Evolutionary conservation across 148 eudicot genomes (phyloP).

Genomic region (Fagopyrum esculentum): DNA sequence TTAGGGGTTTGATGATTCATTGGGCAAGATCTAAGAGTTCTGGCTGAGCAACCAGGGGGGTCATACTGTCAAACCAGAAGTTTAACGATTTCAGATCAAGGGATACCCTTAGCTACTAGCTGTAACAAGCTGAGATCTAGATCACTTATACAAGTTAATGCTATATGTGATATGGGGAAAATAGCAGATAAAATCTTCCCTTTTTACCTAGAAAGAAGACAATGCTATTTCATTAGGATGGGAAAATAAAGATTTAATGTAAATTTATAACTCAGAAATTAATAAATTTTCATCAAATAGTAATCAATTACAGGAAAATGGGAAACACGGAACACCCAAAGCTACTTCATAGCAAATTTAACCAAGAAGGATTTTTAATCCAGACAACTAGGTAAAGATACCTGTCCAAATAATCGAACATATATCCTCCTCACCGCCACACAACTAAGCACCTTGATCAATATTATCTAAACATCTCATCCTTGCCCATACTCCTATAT

Average conservation of each 20-base stretch:
- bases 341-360: background rate
- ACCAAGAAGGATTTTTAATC: background rate
- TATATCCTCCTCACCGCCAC: background rate
- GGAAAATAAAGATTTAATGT: background rate
- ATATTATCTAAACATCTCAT: background rate
- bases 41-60: background rate
- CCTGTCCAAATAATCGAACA: background rate
- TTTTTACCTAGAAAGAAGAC: background rate
- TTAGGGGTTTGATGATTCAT: background rate
- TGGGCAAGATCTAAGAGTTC: background rate
- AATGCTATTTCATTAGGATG: background rate
- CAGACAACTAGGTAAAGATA: background rate
- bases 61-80: background rate
- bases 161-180: background rate
- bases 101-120: background rate
- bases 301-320: background rate
- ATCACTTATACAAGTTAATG: conserved; percentile 1
- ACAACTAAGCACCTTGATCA: background rate
- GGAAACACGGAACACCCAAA: background rate
- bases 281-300: background rate
- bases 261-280: background rate
- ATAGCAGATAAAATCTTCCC: background rate
- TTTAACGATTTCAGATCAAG: background rate
- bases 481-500: background rate
- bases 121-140: conserved; percentile 5